Evolutionary conservation across 2,329 filamentous ascomycete genomes (phyloP).

Genomic region (Neopestalotiopsis clavispora): DNA sequence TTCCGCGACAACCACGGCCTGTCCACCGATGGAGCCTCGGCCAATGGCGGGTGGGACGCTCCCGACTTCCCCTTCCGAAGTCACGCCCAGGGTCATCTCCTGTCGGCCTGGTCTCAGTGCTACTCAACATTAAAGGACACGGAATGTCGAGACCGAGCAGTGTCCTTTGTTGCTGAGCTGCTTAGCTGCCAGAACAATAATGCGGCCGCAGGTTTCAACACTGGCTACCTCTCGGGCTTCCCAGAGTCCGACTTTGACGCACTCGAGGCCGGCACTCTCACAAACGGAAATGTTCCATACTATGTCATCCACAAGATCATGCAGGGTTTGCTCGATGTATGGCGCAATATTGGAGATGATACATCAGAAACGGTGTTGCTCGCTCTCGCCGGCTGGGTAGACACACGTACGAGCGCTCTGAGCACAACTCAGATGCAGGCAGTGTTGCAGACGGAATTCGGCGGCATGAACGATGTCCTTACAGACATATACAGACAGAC

Average conservation of each 20-base stretch:
- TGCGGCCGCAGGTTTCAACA: constrained; percentile 43
- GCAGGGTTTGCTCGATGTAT: constrained; percentile 55
- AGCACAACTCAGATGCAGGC: constrained; percentile 51
- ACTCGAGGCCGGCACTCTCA: constrained; percentile 44
- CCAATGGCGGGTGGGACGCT: constrained; percentile 58
- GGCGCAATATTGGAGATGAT: constrained; percentile 47
- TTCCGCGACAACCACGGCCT: constrained; percentile 52
- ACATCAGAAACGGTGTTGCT: constrained; percentile 49
- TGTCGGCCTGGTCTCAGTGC: constrained; percentile 55
- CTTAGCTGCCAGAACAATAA: constrained; percentile 58
- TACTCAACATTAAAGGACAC: constrained; percentile 47
- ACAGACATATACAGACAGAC: constrained; percentile 53
- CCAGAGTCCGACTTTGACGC: constrained; percentile 54
- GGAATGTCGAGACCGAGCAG: constrained; percentile 49
- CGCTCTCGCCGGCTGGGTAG: constrained; percentile 52
- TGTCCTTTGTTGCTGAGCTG: constrained; percentile 50
- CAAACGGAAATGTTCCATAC: constrained; percentile 57
- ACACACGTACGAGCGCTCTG: constrained; percentile 47
- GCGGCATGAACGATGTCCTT: constrained; percentile 58
- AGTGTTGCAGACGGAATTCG: constrained; percentile 54
- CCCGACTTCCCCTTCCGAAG: constrained; percentile 58
- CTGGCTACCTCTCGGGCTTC: constrained; percentile 56
- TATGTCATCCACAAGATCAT: constrained; percentile 61
- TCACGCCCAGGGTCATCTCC: constrained; percentile 55
- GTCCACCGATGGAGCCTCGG: constrained; percentile 48